Percentiles rank a stretch among this genome's conserved stretches.
Conservation (phyloP, 495 filamentous ascomycete species). For the Penicillium macrosclerotiorum region DNA sequence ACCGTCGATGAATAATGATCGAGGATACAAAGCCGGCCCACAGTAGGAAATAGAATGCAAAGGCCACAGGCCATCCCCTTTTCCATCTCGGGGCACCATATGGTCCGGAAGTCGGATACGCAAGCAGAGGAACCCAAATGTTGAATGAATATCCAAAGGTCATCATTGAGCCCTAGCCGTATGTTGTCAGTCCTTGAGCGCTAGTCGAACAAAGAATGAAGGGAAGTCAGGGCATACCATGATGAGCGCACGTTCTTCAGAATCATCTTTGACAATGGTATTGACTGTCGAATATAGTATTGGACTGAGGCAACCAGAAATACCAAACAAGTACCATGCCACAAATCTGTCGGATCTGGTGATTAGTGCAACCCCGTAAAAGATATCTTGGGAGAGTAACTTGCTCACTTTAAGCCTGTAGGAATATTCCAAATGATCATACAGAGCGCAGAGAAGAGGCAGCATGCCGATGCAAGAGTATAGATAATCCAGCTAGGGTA, state of each 20-base stretch:
- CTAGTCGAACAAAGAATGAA: neutral
- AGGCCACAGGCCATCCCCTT: constrained; percentile 43
- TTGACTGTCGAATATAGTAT: constrained; percentile 49
- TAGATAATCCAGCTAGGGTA: constrained; percentile 47
- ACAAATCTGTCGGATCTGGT: constrained; percentile 31
- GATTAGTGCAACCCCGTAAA: too few relatives aligned
- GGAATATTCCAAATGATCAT: constrained; percentile 49
- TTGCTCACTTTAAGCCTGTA: constrained; percentile 35
- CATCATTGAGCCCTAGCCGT: constrained; percentile 46
- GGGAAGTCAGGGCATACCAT: constrained; percentile 25
- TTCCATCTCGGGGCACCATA: constrained; percentile 46
- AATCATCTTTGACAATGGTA: constrained; percentile 44
- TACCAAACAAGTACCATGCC: constrained; percentile 46
- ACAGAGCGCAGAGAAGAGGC: constrained; percentile 40
- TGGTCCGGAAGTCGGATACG: constrained; percentile 42
- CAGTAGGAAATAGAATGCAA: constrained; percentile 39
- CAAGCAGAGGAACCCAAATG: constrained; percentile 45
- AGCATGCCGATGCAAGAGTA: constrained; percentile 26
- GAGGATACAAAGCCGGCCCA: constrained; percentile 42
- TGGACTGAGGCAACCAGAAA: constrained; percentile 40
- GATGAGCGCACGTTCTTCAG: constrained; percentile 47
- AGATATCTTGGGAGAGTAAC: neutral
- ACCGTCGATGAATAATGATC: constrained; percentile 34
- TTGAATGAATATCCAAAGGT: constrained; percentile 49
- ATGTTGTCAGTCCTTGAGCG: constrained; percentile 2